Evolutionary conservation across 1,139 yeast species (phyloP), one percentile per base, ranked within the genome.

Genomic region (Suzukiozyma palmioleophila): DNA sequence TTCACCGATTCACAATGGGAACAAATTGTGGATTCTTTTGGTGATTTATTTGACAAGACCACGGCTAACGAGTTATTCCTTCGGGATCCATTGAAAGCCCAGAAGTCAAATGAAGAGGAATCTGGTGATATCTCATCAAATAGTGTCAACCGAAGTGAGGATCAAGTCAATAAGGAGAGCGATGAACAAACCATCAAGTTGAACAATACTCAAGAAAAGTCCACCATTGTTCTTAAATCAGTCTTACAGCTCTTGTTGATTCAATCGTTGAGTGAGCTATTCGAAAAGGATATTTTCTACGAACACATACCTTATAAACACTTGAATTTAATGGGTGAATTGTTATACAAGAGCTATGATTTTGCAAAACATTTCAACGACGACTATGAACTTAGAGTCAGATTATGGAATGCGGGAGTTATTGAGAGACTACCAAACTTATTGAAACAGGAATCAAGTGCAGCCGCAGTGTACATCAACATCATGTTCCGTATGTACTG

Each of bases 401-500:
- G 95, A 47, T 69, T 94, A 37, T 90, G 95, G 83, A 86, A 88
- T 54, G 88, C 94, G 8, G 96, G 97, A 2, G 82, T 89, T 28
- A 92, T 90, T 64, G 95, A 88, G 54, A 84, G 92, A 56, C 73
- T 90, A 45, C 98, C 99, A 16, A 94, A 92, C 54, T 67, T 94
- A 50, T 68, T 90, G 50, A 86, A 87, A 52, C 98, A 94, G 61
- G 98, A 94, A 60, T 82, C 95, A 0, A 81, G 89, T 16, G 80
- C 97, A 0, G 84, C 96, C 1, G 92, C 95, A 2, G 95, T 89
- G 1, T 85, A 82, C 59, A 80, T 92, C 47, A 82, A 84, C 49
- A 76, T 89, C 36, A 73, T 87, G 71, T 85, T 92, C 69, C 74
- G 84, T 50, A 68, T 92, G 59, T 89, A 87, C 59, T 77, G 88